Evolutionary conservation across 257 asterid genomes (phyloP), one percentile per base, ranked within the genome.

Genomic region (Nicotiana obtusifolia): DNA sequence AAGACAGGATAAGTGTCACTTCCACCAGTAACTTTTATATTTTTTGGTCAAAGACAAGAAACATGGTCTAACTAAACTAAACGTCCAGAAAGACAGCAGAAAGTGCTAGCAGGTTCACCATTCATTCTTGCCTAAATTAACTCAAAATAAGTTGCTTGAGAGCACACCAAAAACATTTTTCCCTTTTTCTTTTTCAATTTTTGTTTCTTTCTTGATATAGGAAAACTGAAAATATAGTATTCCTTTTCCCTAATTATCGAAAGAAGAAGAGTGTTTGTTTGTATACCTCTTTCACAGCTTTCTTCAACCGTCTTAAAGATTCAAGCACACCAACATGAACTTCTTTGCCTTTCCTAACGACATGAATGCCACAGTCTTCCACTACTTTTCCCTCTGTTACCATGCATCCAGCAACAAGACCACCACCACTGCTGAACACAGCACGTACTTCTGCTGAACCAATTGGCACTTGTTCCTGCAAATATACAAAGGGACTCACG

Each of bases 391-490:
- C 99, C 82, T 96, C 98, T 0, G 90, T 92, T 37, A 93, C 94
- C 95, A 94, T 93, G 90, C 99, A 94, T 68, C 99, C 99, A 83
- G 99, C 99, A 83, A 91, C 99, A 49, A 94, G 93, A 13, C 98
- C 98, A 82, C 99, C 94, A 84, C 99, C 99, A 69, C 98, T 96
- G 85, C 92, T 94, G 87, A 96, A 96, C 68, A 94, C 97, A 1
- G 97, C 97, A 85, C 99, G 93, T 78, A 96, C 95, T 81, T 92
- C 97, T 44, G 98, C 99, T 83, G 86, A 19, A 83, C 99, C 99
- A 84, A 96, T 93, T 5, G 94, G 94, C 73, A 92, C 87, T 88
- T 92, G 94, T 79, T 96, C 98, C 99, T 96, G 84, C 71, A 87
- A 78, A 84, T 65, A 53, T 13, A 17, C 81, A 79, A 83, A 77